Base-by-base conservation (phyloP, 306 rosid species). In the Ceratonia siliqua region DNA sequence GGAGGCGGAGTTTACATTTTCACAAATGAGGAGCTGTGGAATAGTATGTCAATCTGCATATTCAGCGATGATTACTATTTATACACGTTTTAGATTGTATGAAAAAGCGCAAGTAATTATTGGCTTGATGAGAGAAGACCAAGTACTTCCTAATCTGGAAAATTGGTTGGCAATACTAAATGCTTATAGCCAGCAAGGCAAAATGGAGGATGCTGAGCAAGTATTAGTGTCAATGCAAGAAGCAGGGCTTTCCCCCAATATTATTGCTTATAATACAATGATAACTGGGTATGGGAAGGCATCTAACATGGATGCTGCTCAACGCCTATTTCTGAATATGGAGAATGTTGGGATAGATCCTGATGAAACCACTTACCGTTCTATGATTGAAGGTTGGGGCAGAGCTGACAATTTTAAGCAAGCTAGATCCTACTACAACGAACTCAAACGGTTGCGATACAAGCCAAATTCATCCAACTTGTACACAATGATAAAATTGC, bases 301-400 rank as follows among this genome's bases (percentile, higher is more conserved):
- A n/a, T 85, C 93, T 0, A 78, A 82, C 9, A 94, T 94, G 97
- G 85, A 82, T 67, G 84, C 82, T 71, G 97, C 98, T 41, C 85
- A 88, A 84, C 79, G 78, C 11, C 39, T 94, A 52, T 91, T 91
- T 81, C 18, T 21, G 76, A 77, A 73, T 41, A 74, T 94, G 45
- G 41, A 73, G 73, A 70, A 74, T 64, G 65, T 75, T 32, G 91
- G 89, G 24, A 42, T 88, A 71, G 85, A 88, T 43, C 94, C 94
- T 5, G 93, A 94, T 83, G 98, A 91, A 78, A 88, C 93, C 13
- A 91, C 90, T 80, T 91, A 83, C 71, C 89, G 96, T 2, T 88
- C 98, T 15, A 94, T 94, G 98, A 87, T 91, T 82, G 98, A 94
- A 80, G 98, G 98, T 42, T 94, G 97, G 97, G 98, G 98, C 15